Percentiles rank a stretch among this genome's conserved stretches.
phyloP scores from a whole-genome alignment of 176 grass and related monocot genomes.

The Tuctoria greenei region DNA sequence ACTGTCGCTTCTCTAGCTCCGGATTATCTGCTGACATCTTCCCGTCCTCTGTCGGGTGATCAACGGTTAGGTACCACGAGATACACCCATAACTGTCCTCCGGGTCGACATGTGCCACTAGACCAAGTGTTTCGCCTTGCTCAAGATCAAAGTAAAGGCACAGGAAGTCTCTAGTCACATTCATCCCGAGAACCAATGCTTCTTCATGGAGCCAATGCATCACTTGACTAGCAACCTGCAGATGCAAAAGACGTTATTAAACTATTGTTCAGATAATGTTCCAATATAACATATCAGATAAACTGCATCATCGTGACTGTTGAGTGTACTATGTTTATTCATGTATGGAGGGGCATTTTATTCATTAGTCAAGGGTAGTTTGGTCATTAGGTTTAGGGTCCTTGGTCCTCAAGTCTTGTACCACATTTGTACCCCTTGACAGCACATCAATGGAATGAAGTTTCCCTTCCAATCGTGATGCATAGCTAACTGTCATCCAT shows the following conservation, averaged over 20 bases:
- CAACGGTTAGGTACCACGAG: constrained; percentile 64
- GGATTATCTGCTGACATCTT: constrained; percentile 42
- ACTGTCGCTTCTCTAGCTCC: constrained; percentile 53
- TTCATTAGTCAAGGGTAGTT: no score
- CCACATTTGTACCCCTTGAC: no score
- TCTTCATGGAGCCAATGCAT: constrained; percentile 91
- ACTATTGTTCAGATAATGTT: not conserved
- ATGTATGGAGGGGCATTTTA: no score
- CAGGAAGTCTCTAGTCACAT: constrained; percentile 72
- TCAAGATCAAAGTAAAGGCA: constrained; percentile 80
- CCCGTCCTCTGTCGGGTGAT: constrained; percentile 41
- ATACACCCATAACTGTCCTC: constrained; percentile 59
- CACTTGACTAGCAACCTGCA: constrained; percentile 75
- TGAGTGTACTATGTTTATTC: no score
- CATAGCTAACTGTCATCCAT: not conserved
- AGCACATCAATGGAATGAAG: no score
- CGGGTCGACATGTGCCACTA: constrained; percentile 76
- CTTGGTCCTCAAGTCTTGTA: no score
- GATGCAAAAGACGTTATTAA: constrained; percentile 10
- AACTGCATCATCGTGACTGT: no score
- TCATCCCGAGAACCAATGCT: constrained; percentile 77
- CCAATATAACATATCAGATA: not conserved
- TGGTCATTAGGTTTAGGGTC: no score
- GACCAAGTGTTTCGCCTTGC: constrained; percentile 69
- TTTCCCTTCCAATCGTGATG: not conserved